Conservation (phyloP, 495 filamentous ascomycete species). For the Parachaetomium inaequale region DNA sequence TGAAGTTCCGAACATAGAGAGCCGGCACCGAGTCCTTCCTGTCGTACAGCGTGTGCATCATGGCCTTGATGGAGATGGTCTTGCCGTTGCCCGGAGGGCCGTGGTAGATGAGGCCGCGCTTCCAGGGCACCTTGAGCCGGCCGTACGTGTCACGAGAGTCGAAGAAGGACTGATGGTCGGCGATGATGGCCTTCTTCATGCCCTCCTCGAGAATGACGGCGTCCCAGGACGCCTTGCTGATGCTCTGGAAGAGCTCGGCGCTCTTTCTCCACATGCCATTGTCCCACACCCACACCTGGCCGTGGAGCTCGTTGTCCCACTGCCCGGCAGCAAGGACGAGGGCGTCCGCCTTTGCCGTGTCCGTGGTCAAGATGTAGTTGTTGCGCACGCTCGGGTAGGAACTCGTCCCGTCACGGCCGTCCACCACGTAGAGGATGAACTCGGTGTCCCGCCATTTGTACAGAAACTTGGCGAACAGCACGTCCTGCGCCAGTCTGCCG, state of each 20-base stretch:
- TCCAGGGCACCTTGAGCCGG: slow-evolving; percentile 55
- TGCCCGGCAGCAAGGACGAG: slow-evolving; percentile 50
- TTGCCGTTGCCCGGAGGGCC: slow-evolving; percentile 64
- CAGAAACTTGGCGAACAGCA: slow-evolving; percentile 53
- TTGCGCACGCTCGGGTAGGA: slow-evolving; percentile 33
- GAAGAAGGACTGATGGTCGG: slow-evolving; percentile 61
- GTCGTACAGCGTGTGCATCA: slow-evolving; percentile 55
- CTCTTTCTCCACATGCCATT: slow-evolving; percentile 57
- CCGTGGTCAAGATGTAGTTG: slow-evolving; percentile 50
- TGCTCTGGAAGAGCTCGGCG: slow-evolving; percentile 53
- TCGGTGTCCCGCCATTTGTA: slow-evolving; percentile 49
- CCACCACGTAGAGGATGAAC: slow-evolving; percentile 52
- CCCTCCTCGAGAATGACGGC: slow-evolving; percentile 61
- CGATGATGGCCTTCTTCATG: slow-evolving; percentile 58
- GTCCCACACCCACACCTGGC: slow-evolving; percentile 65
- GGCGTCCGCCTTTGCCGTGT: slow-evolving; percentile 43
- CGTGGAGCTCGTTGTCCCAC: slow-evolving; percentile 51
- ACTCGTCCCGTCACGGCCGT: slow-evolving; percentile 44
- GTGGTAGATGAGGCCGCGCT: slow-evolving; percentile 55
- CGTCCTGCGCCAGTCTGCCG: slow-evolving; percentile 41
- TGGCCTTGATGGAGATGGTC: slow-evolving; percentile 65
- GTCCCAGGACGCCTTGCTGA: slow-evolving; percentile 57
- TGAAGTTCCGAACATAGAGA: slow-evolving; percentile 38
- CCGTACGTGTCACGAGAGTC: slow-evolving; percentile 50
- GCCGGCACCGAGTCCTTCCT: slow-evolving; percentile 35